Evolutionary conservation across 2,329 filamentous ascomycete genomes (phyloP).

Genomic region (Catunica adiposa): DNA sequence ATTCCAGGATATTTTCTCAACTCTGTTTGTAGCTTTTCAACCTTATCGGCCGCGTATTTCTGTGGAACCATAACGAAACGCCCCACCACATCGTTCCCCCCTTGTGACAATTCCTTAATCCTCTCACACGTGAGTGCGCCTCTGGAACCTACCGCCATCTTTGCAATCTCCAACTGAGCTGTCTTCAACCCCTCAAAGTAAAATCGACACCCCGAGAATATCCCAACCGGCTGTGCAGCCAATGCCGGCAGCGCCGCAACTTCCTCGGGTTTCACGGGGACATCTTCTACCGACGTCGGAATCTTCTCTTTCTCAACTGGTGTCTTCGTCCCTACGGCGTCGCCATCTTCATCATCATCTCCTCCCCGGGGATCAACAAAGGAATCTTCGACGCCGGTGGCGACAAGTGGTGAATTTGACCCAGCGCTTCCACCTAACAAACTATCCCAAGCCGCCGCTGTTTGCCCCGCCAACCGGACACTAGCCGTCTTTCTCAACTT

Average conservation of each 20-base stretch:
- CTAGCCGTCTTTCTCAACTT: constrained; percentile 82
- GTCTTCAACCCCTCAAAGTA: constrained; percentile 42
- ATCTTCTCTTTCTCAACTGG: too few relatives aligned
- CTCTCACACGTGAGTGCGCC: constrained; percentile 1
- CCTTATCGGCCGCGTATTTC: constrained; percentile 6
- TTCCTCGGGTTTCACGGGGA: constrained; percentile 5
- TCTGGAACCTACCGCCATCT: constrained; percentile 3
- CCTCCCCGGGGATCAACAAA: constrained; percentile 3
- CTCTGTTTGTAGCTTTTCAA: neutral
- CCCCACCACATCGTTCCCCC: neutral
- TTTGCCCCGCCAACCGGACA: constrained; percentile 50
- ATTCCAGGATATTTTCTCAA: neutral
- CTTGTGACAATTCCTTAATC: neutral
- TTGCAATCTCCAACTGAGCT: constrained; percentile 5
- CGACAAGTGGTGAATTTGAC: too few relatives aligned
- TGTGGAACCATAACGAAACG: constrained; percentile 39
- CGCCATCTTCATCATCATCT: neutral
- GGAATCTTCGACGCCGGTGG: constrained; percentile 1
- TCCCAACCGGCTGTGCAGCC: constrained; percentile 22
- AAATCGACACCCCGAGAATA: constrained; percentile 42
- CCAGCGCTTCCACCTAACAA: constrained; percentile 38
- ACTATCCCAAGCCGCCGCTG: constrained; percentile 82
- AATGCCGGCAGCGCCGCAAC: neutral
- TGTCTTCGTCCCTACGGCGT: too few relatives aligned
- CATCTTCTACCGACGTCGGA: neutral